Conservation (phyloP, 768 basidiomycete genomes). For the Trametes cinnabarina region DNA sequence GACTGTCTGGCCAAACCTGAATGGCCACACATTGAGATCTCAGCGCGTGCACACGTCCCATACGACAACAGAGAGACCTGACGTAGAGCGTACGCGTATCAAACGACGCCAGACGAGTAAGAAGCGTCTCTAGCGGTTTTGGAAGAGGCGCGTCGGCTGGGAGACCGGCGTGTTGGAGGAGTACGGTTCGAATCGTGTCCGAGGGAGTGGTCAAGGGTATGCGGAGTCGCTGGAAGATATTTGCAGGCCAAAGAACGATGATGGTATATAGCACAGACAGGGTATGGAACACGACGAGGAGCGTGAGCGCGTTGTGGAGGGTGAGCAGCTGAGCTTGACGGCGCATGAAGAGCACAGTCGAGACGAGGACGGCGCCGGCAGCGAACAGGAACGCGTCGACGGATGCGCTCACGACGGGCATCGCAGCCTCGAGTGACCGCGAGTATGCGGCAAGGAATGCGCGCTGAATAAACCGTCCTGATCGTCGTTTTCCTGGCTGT, state of each 20-base stretch:
- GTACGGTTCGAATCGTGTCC: constrained; percentile 47
- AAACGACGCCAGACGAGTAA: constrained; percentile 54
- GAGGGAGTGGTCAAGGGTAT: constrained; percentile 55
- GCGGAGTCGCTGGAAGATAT: constrained; percentile 56
- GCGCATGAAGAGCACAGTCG: constrained; percentile 17
- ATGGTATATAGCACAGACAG: constrained; percentile 47
- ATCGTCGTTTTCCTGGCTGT: not conserved
- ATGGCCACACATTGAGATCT: not conserved
- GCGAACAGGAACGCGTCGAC: constrained; percentile 27
- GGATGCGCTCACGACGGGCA: constrained; percentile 29
- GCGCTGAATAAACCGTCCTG: not conserved
- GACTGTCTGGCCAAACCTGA: constrained; percentile 67
- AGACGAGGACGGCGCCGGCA: constrained; percentile 13
- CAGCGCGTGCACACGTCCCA: not conserved
- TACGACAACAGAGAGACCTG: constrained; percentile 40
- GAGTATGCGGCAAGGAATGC: too few relatives aligned
- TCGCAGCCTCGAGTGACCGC: constrained; percentile 2
- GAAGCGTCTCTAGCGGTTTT: constrained; percentile 46
- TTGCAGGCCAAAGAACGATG: constrained; percentile 51
- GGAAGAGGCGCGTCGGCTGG: constrained; percentile 36
- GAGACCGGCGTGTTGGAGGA: constrained; percentile 42
- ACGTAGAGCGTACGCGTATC: constrained; percentile 59
- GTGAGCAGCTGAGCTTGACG: constrained; percentile 13
- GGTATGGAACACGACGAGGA: constrained; percentile 49
- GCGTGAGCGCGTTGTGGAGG: constrained; percentile 31